Evolutionary conservation across 2,329 filamentous ascomycete species (phyloP).

Genomic region (Colletotrichum tropicale): DNA sequence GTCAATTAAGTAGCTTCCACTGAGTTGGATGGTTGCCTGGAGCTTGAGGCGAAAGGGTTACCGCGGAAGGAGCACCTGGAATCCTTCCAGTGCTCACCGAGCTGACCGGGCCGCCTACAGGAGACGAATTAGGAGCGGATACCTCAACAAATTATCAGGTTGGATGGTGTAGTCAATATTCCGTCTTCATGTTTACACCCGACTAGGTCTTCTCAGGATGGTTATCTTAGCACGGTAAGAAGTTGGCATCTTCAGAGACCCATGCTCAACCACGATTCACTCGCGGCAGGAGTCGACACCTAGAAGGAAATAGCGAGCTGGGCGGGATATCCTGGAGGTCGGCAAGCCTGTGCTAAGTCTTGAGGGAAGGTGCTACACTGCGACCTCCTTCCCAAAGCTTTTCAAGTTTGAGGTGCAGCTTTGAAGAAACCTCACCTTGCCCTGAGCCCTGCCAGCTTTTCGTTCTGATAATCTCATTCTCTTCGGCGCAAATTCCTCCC

Average conservation of each 20-base stretch:
- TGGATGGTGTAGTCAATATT: not conserved
- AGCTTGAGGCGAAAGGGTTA: not conserved
- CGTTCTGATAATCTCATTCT: not conserved
- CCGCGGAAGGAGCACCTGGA: not conserved
- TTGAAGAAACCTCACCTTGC: not conserved
- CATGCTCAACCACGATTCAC: not conserved
- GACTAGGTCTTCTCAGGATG: not conserved
- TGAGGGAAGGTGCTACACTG: not conserved
- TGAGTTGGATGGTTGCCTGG: not conserved
- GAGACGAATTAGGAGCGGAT: not conserved
- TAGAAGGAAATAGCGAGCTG: accelerated
- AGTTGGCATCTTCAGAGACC: not conserved
- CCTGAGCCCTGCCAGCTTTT: not conserved
- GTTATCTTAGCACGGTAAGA: not conserved
- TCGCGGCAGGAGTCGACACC: accelerated
- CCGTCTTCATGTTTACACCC: not conserved
- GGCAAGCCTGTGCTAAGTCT: accelerated
- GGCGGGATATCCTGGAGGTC: not conserved
- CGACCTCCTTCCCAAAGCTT: not conserved
- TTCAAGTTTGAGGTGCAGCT: not conserved
- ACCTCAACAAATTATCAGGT: too few species aligned
- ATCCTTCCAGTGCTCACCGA: not conserved
- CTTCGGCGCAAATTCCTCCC: not conserved
- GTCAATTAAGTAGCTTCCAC: not conserved
- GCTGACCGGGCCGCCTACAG: not conserved